Evolutionary conservation across 176 grass and related monocot genomes (phyloP).

Genomic region (Saccharum spontaneum): DNA sequence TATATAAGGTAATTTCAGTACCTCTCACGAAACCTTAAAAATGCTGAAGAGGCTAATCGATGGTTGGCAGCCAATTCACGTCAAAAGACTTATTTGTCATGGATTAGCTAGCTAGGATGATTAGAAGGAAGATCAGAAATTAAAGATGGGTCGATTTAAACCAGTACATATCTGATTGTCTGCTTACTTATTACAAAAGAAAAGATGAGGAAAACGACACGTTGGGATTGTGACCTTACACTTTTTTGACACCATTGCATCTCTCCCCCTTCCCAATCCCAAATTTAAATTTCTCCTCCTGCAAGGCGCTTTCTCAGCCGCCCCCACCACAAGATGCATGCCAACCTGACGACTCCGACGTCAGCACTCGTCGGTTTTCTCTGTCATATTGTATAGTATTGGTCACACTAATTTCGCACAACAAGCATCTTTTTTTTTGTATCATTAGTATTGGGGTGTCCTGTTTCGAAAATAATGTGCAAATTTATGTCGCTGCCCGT

Average conservation of each 20-base stretch:
- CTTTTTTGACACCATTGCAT: background rate
- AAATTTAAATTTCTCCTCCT: background rate
- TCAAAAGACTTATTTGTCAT: conserved; percentile 28
- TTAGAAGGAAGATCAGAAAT: conserved; percentile 9
- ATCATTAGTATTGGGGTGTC: background rate
- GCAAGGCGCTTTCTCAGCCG: conserved; percentile 2
- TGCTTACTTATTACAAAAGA: conserved; percentile 45
- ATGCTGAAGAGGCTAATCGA: background rate
- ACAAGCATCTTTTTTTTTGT: background rate
- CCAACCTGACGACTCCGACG: conserved; percentile 22
- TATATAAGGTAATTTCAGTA: background rate
- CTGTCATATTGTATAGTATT: background rate
- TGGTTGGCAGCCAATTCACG: conserved; percentile 48
- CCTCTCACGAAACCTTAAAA: background rate
- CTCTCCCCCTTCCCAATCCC: background rate
- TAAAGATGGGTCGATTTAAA: background rate
- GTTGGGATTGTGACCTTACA: conserved; percentile 17
- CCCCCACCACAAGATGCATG: background rate
- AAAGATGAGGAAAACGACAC: conserved; percentile 30
- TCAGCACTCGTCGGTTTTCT: conserved; percentile 13
- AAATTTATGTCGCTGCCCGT: background rate
- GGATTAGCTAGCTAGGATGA: conserved; percentile 5
- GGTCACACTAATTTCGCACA: background rate
- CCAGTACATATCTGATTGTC: conserved; percentile 29
- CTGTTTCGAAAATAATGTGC: background rate